Base-by-base conservation (phyloP, 805 yeast species). In the Nakazawaea sp. region DNA sequence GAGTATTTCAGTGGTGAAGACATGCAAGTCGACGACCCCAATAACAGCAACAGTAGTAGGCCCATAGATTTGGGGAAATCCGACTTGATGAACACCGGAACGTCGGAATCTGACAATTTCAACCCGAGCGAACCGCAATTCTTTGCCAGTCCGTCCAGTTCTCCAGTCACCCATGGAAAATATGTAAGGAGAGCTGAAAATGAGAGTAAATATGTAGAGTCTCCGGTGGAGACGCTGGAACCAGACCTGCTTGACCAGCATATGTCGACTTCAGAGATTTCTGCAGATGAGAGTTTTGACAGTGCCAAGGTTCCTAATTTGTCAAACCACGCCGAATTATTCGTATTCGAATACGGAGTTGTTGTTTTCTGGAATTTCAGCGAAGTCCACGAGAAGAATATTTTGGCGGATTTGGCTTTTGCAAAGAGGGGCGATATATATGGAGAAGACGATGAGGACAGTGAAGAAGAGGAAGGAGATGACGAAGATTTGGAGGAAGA, bases 351-450 rank as follows among this genome's bases (percentile, higher is more conserved):
- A 36, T 92, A 92, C 55, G 98, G 98, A 16, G 95, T 90, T 11
- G 87, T 92, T n/a, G 97, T 92, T 16, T 89, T 92, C 52, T 92
- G 98, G 98, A 92, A 92, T 52, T 88, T 92, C 49, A 78, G 90
- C 2, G 96, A 88, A 53, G 67, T 75, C 6, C 96, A 92, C 53
- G 98, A 92, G 51, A 88, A 88, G 62, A 92, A 90, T 50, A 77
- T 92, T 15, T 68, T 92, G 38, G 97, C 97, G 1, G 98, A 92
- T 52, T 66, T 92, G 45, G 82, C 80, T n/a, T 78, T 82, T 59
- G 86, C 86, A 5, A 59, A 53, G 42, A 45, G 60, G 12, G 55
- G 53, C 17, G 56, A 59, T 4, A 60, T 53, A 10, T 64, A 75
- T 27, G 72, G 71, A 50, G 68, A 71, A 15, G 48, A 56, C 20